A percentile compares a stretch with the other conserved stretches of the same genome.
Evolutionary conservation across 208 protist species (phyloP).

Genomic region (Naegleria fowleri): DNA sequence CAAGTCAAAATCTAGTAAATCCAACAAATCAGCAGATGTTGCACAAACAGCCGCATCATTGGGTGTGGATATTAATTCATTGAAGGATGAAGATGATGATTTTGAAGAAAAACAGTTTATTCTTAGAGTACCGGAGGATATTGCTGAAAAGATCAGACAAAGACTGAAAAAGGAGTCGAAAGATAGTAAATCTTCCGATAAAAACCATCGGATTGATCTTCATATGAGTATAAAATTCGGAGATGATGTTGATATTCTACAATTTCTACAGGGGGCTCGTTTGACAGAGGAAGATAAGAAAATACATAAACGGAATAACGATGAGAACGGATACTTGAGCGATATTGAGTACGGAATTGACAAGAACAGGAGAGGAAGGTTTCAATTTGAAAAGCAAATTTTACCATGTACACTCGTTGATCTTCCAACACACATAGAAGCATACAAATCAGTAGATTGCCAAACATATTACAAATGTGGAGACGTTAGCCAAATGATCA

Average conservation of each 20-base stretch:
- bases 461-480: constrained; percentile 13
- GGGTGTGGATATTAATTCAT: neutral
- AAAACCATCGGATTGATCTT: neutral
- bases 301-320: neutral
- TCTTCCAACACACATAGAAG: neutral
- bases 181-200: neutral
- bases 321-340: neutral
- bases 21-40: neutral
- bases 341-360: constrained; percentile 6
- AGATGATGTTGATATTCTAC: neutral
- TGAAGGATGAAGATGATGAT: neutral
- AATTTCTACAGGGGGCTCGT: neutral
- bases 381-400: neutral
- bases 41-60: neutral
- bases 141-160: neutral
- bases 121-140: neutral
- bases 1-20: neutral
- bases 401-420: neutral
- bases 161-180: neutral
- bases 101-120: constrained; percentile 25
- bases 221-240: neutral
- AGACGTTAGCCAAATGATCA: constrained; percentile 14
- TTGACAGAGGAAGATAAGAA: neutral
- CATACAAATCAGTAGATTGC: constrained; percentile 5
- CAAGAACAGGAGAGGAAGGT: neutral